A percentile compares a stretch with the other conserved stretches of the same genome.
Conservation (phyloP, 169 alveolate genomes). For the Cryptosporidium muris region DNA sequence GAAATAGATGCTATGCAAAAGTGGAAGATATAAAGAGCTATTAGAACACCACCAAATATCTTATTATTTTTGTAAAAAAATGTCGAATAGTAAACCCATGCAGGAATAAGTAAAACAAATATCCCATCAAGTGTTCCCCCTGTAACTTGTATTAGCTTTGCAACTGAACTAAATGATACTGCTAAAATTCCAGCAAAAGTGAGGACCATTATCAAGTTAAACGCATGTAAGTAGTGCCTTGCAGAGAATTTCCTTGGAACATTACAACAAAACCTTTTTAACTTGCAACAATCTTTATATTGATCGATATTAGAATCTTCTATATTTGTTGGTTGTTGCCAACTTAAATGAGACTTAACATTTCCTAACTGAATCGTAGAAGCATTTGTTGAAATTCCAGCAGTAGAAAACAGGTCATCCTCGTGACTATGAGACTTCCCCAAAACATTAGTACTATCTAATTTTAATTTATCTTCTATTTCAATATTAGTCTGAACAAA, state of each 20-base stretch:
- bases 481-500: too few species aligned
- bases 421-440: too few species aligned
- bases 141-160: constrained; percentile 61
- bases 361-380: too few species aligned
- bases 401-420: too few species aligned
- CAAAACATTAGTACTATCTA: too few species aligned
- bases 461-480: too few species aligned
- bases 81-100: constrained; percentile 68
- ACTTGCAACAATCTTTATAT: constrained; percentile 10
- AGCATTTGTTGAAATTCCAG: too few species aligned
- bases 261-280: too few species aligned
- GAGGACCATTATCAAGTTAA: constrained; percentile 13
- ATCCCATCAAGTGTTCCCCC: constrained; percentile 69
- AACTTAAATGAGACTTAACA: too few species aligned
- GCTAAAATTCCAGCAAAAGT: constrained; percentile 58
- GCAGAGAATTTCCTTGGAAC: too few species aligned
- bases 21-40: constrained; percentile 17
- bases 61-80: constrained; percentile 18
- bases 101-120: constrained; percentile 54
- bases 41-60: constrained; percentile 12
- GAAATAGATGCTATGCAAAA: constrained; percentile 20
- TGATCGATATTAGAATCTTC: background rate
- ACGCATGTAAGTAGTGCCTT: background rate
- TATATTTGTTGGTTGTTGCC: background rate
- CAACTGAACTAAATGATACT: constrained; percentile 39